Evolutionary conservation across 495 filamentous ascomycete species (phyloP), one percentile per base, ranked within the genome.

Genomic region (Aspergillus nidulans): DNA sequence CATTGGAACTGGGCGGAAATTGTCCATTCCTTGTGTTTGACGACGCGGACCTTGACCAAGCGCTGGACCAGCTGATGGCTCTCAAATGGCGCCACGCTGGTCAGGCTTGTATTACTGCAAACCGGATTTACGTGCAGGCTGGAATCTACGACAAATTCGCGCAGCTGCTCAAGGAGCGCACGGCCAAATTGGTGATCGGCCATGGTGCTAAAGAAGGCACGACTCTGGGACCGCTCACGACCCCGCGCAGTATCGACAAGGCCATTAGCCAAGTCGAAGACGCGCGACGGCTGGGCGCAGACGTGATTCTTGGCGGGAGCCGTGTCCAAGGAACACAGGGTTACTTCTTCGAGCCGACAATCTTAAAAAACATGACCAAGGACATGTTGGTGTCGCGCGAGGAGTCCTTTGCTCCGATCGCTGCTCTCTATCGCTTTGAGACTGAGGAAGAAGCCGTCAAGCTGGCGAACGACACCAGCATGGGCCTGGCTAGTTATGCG

Each of bases 21-120:
- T 87, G 85, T 41, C 87, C 86, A 0, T 88, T 88, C 68, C 73
- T 89, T 40, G 79, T 89, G 6, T 89, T 90, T 60, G 82, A 88
- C 45, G 87, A 90, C 64, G 86, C 86, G 18, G 82, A 88, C 50
- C 69, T 89, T 15, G 78, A 87, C 16, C 73, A 80, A 47, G 84
- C 86, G 4, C 69, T 84, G 8, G 74, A 79, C 20, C 79, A 77
- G 45, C 75, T 85, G 16, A 83, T 86, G 57, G 67, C 76, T 1
- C 73, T 82, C 32, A 88, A 88, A 58, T 88, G 85, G 77, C 78
- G 85, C 20, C 81, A 83, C 65, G 81, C 80, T 0, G 85, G 87
- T 4, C 87, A 90, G 64, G 86, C 87, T 0, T 90, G 87, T 62
- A 84, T 89, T 32, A 86, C 85, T 1, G 85, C 87, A 1, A 90